phyloP scores from a whole-genome alignment of 306 rosid genomes.

The Fragaria vesca region DNA sequence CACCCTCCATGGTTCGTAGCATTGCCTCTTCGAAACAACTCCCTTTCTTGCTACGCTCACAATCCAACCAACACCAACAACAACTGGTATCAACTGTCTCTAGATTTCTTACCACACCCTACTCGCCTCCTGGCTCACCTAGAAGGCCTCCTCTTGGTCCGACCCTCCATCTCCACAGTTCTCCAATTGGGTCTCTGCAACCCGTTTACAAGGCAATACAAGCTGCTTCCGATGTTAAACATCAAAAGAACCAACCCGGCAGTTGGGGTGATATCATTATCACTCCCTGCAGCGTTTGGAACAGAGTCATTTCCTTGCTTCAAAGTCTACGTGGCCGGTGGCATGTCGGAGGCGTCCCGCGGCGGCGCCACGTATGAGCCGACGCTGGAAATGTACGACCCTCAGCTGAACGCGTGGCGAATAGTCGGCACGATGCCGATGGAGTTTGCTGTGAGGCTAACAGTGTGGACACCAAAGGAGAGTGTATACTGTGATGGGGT shows the following conservation, averaged over 20 bases:
- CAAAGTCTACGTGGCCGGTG: conserved; percentile 60
- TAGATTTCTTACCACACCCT: conserved; percentile 45
- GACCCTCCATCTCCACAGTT: conserved; percentile 32
- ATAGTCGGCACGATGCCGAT: conserved; percentile 47
- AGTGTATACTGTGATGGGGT: conserved; percentile 40
- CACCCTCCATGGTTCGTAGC: conserved; percentile 67
- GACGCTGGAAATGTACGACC: conserved; percentile 64
- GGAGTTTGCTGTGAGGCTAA: conserved; percentile 70
- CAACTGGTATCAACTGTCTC: conserved; percentile 53
- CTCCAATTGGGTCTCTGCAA: conserved; percentile 54
- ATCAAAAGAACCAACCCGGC: conserved; percentile 69
- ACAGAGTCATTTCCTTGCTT: conserved; percentile 30
- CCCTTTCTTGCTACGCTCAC: conserved; percentile 41
- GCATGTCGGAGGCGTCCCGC: conserved; percentile 46
- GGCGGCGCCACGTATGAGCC: conserved; percentile 48
- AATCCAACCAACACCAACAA: conserved; percentile 36
- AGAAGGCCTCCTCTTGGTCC: conserved; percentile 49
- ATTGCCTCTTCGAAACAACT: conserved; percentile 40
- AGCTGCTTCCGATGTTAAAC: conserved; percentile 44
- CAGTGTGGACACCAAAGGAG: conserved; percentile 81
- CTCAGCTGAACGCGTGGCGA: conserved; percentile 38
- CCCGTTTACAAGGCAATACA: conserved; percentile 60
- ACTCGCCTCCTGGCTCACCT: conserved; percentile 41
- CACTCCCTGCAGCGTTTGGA: too few relatives aligned
- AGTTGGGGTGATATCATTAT: conserved; percentile 37